A percentile compares a stretch with the other conserved stretches of the same genome.
Conservation (phyloP, 441 rosid species). For the Omphalea diandra region DNA sequence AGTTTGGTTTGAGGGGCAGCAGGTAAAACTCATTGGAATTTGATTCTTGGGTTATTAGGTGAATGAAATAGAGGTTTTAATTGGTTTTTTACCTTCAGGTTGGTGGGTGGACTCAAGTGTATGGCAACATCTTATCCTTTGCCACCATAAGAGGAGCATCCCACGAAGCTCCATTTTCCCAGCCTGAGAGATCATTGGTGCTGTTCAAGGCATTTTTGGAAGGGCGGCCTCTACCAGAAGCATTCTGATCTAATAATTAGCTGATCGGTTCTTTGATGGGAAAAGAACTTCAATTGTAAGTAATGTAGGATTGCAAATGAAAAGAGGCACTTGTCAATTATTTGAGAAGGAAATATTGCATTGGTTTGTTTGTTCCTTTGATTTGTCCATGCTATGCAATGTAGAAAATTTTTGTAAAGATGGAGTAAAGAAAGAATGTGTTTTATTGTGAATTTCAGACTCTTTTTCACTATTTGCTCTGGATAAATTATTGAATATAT, state of each 20-base stretch:
- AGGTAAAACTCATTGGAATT: conserved; percentile 41
- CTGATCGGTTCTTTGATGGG: conserved; percentile 21
- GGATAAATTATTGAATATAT: background rate
- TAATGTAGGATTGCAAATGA: conserved; percentile 26
- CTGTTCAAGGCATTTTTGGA: conserved; percentile 76
- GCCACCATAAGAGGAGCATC: conserved; percentile 98
- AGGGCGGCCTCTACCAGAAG: conserved; percentile 69
- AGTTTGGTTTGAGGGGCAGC: conserved; percentile 93
- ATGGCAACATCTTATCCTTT: conserved; percentile 69
- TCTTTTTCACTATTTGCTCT: background rate
- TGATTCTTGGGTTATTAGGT: background rate
- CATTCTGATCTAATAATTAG: conserved; percentile 52
- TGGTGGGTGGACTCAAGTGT: conserved; percentile 99
- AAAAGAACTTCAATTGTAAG: conserved; percentile 32
- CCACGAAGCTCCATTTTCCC: conserved; percentile 96
- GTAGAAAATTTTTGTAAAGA: conserved; percentile 43
- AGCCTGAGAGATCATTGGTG: conserved; percentile 90
- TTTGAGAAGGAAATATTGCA: conserved; percentile 29
- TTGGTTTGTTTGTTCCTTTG: conserved; percentile 35
- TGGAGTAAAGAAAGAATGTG: conserved; percentile 21
- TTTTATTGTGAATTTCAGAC: background rate
- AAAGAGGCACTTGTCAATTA: conserved; percentile 21
- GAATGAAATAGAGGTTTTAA: background rate
- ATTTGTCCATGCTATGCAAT: conserved; percentile 29
- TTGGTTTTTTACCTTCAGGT: conserved; percentile 51